Conservation (phyloP, 2,329 filamentous ascomycete genomes). For the Blumeria graminis region DNA sequence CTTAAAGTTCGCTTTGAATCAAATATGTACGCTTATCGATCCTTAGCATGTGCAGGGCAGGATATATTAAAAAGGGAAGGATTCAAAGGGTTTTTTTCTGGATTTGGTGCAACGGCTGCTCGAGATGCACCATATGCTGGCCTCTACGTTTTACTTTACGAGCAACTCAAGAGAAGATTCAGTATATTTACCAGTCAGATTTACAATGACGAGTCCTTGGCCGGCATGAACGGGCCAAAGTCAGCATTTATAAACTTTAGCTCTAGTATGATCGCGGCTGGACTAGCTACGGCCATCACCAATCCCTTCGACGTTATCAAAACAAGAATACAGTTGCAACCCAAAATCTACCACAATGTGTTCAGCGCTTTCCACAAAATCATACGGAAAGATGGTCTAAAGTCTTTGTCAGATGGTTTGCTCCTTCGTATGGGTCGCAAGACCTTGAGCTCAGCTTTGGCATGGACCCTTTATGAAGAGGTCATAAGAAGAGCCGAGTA, state of each 20-base stretch:
- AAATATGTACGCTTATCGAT: constrained; percentile 61
- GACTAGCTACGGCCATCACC: constrained; percentile 63
- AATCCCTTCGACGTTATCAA: constrained; percentile 97
- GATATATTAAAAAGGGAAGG: constrained; percentile 58
- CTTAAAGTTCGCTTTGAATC: constrained; percentile 94
- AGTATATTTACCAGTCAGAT: constrained; percentile 11
- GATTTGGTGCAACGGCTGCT: constrained; percentile 80
- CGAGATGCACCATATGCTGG: constrained; percentile 94
- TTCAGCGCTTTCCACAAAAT: constrained; percentile 52
- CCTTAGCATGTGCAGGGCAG: constrained; percentile 42
- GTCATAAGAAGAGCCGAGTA: constrained; percentile 45
- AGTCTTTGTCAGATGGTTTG: constrained; percentile 66
- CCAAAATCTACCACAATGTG: constrained; percentile 61
- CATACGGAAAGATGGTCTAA: constrained; percentile 55
- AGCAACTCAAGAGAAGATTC: constrained; percentile 49
- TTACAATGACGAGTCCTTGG: constrained; percentile 5
- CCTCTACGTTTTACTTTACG: constrained; percentile 83
- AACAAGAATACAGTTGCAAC: constrained; percentile 80
- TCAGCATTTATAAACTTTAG: constrained; percentile 60
- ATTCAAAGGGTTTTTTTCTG: constrained; percentile 66
- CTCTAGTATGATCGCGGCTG: constrained; percentile 59
- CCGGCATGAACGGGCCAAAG: constrained; percentile 14
- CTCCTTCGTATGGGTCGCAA: constrained; percentile 75
- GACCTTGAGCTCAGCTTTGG: constrained; percentile 76
- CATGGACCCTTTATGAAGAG: constrained; percentile 95